phyloP scores from a whole-genome alignment of 2,329 filamentous ascomycete species.

The Alternaria tenuissima region DNA sequence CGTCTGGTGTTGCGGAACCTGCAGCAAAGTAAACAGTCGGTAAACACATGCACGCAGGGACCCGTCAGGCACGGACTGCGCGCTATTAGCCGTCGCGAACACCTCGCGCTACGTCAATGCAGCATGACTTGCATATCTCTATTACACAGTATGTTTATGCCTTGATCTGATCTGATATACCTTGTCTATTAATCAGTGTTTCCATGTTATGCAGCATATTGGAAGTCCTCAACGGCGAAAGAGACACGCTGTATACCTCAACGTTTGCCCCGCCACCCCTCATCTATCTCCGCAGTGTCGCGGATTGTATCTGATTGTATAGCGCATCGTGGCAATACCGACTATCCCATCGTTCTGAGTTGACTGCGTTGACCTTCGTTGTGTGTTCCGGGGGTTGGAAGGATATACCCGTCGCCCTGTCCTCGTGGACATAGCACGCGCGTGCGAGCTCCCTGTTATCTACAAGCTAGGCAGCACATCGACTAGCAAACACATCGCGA shows the following conservation, averaged over 20 bases:
- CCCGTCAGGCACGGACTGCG: constrained; percentile 7
- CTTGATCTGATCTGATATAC: background rate
- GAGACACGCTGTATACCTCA: constrained; percentile 2
- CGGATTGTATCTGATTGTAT: background rate
- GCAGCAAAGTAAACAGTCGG: constrained; percentile 33
- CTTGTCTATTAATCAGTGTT: background rate
- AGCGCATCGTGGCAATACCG: background rate
- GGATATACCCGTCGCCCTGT: constrained; percentile 12
- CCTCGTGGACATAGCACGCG: constrained; percentile 40
- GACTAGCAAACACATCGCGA: constrained; percentile 9
- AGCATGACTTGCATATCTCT: constrained; percentile 8
- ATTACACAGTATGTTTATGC: background rate
- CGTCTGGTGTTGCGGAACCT: constrained; percentile 18
- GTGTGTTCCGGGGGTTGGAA: background rate
- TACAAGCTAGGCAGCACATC: constrained; percentile 19
- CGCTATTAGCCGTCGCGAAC: constrained; percentile 4
- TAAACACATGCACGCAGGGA: constrained; percentile 21
- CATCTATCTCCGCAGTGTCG: constrained; percentile 9
- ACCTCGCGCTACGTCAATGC: constrained; percentile 19
- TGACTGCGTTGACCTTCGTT: background rate
- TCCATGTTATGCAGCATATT: background rate
- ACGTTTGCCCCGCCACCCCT: constrained; percentile 26
- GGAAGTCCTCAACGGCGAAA: background rate
- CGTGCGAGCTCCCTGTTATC: constrained; percentile 17
- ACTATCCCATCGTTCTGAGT: background rate